Evolutionary conservation across 441 rosid genomes (phyloP), one percentile per base, ranked within the genome.

Genomic region (Adansonia grandidieri): DNA sequence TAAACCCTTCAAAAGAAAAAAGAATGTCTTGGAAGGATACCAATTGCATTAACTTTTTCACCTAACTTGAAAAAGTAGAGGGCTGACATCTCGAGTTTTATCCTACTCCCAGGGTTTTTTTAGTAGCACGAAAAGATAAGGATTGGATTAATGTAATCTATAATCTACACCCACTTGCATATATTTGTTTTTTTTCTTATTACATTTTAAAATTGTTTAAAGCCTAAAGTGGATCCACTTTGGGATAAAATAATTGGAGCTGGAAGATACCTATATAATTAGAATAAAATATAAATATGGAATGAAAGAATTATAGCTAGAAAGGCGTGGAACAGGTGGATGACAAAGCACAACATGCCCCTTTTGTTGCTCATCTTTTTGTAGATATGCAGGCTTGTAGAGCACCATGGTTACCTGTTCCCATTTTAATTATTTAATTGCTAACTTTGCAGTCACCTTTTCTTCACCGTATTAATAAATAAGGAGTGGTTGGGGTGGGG

Each of bases 271-370:
- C 54, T 47, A 58, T 51, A 9, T 48, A 2, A 54, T 42, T 56
- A 71, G 45, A 73, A 19, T 28, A 73, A 6, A 20, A 76, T 70
- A 42, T n/a, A 15, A 19, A 65, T 2, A 47, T 5, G 69, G 32
- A 80, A 78, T 22, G 78, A 67, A 62, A 66, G 53, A 63, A 32
- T 7, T 53, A 17, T 14, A 53, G 13, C 15, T 53, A 75, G 20
- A 77, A 71, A 77, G 84, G 81, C 79, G 79, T 81, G 81, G 83
- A 83, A 85, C 89, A 83, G 79, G 85, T 84, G 86, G 85, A 86
- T 79, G 92, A 85, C 71, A 67, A 88, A 88, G 79, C 88, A 82
- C 69, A 84, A 70, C 78, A 81, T 82, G 80, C 79, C 45, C 79
- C 81, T 68, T 82, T 75, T 50, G 13, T 42, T 71, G 77, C 81